Base-by-base conservation (phyloP, 176 grass and related monocot species). In the Raddia distichophylla region DNA sequence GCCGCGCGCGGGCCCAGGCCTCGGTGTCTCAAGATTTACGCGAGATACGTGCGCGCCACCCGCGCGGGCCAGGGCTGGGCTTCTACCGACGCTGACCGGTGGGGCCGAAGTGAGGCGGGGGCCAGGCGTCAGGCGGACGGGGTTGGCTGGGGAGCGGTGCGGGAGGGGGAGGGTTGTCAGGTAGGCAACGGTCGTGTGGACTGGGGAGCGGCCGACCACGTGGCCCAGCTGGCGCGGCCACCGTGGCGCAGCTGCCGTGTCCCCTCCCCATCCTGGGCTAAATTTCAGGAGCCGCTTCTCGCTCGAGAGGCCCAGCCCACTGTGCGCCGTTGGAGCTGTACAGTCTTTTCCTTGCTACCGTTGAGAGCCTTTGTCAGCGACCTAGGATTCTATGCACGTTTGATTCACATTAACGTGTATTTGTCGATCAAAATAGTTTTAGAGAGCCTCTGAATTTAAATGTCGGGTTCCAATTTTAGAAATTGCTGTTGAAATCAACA, bases 221-320 rank as follows among this genome's bases (percentile, higher is more conserved):
- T 86, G 88, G 83, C 83, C 48, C 54, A 50, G 88, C 88, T 90
- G 83, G 78, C 83, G 14, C 18, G 11, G 83, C 72, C 83, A 76
- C 72, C 77, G 83, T 89, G 87, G 86, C 81, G 58, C 78, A 61
- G 77, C 73, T 60, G 71, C 51, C 62, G 22, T 76, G 73, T 58
- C 40, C 82, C 71, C 71, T 2, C 2, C 2, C 60, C 17, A 64
- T 64, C 75, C 22, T 32, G 45, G 45, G 32, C 46, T 27, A 27
- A 14, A 15, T 79, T 65, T 52, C 76, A 3, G 37, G 73, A 40
- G 37, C 64, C 64, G 37, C 64, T 42, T 67, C 16, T 8, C 14
- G 37, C 37, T 5, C 37, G 37, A 40, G 37, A 40, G 37, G 37
- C 37, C 37, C 3, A 40, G 37, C 3, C 37, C 37, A 40, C 37